Percentiles rank a stretch among this genome's conserved stretches.
These are phyloP conservation scores for Spergularia marina DNA, from an alignment of 148 eudicot species.

Conservation along the genomic window DNA sequence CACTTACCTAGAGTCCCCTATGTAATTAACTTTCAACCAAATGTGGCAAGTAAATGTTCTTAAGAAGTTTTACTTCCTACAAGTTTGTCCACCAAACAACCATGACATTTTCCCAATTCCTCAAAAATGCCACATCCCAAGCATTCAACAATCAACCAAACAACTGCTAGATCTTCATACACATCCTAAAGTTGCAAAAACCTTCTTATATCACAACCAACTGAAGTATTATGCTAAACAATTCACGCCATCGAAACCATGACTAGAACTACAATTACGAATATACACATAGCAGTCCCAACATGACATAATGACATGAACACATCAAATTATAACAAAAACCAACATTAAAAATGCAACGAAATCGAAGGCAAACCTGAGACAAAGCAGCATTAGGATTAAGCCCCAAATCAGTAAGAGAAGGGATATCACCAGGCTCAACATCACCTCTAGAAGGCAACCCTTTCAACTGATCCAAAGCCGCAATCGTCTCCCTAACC, in stretches of 20 bases:
- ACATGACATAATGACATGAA: neutral
- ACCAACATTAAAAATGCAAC: neutral
- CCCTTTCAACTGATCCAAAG: constrained; percentile 74
- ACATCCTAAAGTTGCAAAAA: neutral
- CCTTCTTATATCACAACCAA: neutral
- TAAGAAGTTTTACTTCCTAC: too few species aligned
- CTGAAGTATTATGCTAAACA: neutral
- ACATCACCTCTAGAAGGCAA: constrained; percentile 79
- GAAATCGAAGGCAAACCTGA: constrained; percentile 48
- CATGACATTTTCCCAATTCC: too few species aligned
- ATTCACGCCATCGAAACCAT: neutral
- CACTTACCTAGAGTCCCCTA: too few species aligned
- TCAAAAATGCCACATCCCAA: too few species aligned
- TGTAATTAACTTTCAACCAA: too few species aligned
- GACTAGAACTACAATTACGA: neutral
- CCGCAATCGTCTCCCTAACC: constrained; percentile 77
- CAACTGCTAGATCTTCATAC: neutral
- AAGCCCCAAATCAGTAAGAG: constrained; percentile 83
- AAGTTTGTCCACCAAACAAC: too few species aligned
- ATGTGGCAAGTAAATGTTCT: too few species aligned
- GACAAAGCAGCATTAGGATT: constrained; percentile 60
- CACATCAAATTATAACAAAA: neutral
- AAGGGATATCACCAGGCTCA: constrained; percentile 79
- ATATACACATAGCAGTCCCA: neutral
- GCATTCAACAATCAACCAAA: too few species aligned